Evolutionary conservation across 2,329 filamentous ascomycete species (phyloP).

Genomic region (Penicillium glabrum): DNA sequence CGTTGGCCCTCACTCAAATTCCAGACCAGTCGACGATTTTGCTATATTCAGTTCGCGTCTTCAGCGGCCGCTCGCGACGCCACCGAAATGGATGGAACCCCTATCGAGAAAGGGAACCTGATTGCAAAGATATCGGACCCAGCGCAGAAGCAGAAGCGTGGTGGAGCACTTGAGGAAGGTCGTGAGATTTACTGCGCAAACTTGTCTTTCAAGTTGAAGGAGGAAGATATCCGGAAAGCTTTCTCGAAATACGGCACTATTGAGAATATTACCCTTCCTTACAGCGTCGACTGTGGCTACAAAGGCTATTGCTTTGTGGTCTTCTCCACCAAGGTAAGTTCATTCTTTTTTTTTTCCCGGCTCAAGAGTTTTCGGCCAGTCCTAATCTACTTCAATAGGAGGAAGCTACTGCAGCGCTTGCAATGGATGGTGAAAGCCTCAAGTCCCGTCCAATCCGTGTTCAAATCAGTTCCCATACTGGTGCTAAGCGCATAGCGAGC

Average conservation of each 20-base stretch:
- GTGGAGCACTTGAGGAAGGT: constrained; percentile 80
- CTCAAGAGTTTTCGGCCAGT: neutral
- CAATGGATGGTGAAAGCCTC: constrained; percentile 70
- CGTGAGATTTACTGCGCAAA: constrained; percentile 80
- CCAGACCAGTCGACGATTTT: constrained; percentile 87
- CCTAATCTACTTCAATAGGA: constrained; percentile 45
- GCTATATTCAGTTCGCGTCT: constrained; percentile 86
- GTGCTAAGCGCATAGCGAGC: constrained; percentile 44
- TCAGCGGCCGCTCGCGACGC: constrained; percentile 68
- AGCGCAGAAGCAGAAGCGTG: constrained; percentile 70
- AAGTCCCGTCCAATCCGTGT: constrained; percentile 68
- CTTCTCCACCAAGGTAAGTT: constrained; percentile 62
- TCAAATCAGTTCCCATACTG: constrained; percentile 50
- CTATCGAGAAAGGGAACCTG: constrained; percentile 69
- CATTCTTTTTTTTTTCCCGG: neutral
- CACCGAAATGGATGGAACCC: constrained; percentile 68
- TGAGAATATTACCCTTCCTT: constrained; percentile 69
- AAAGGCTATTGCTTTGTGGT: constrained; percentile 80
- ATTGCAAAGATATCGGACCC: constrained; percentile 84
- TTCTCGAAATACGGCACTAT: constrained; percentile 78
- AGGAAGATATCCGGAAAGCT: constrained; percentile 67
- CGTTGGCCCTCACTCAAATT: constrained; percentile 89
- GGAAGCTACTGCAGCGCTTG: constrained; percentile 63
- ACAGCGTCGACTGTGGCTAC: constrained; percentile 65
- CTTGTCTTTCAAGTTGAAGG: constrained; percentile 61